Evolutionary conservation across 148 eudicot species (phyloP).

Genomic region (Rhododendron vialii): DNA sequence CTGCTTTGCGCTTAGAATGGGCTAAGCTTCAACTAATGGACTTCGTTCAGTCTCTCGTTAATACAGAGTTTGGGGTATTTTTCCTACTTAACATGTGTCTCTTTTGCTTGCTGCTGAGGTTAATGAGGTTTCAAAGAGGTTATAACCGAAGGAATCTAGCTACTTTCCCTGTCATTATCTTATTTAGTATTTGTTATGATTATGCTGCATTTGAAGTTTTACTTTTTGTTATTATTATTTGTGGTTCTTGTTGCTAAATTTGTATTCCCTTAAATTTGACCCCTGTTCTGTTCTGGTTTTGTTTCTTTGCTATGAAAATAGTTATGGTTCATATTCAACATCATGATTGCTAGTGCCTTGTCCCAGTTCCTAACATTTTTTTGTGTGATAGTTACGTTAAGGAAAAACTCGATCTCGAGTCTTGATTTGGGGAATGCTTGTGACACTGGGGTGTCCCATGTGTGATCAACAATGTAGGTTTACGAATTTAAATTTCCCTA

Average conservation of each 20-base stretch:
- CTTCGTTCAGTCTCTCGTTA: constrained; percentile 68
- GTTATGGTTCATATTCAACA: not conserved
- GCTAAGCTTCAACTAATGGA: constrained; percentile 91
- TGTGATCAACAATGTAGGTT: not conserved
- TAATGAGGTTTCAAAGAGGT: not conserved
- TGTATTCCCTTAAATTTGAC: not conserved
- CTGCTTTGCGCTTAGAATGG: constrained; percentile 45
- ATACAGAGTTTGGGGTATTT: constrained; percentile 83
- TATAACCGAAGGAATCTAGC: not conserved
- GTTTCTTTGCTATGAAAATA: not conserved
- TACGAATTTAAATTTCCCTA: not conserved
- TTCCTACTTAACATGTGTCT: constrained; percentile 10
- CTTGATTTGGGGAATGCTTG: not conserved
- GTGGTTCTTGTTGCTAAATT: not conserved
- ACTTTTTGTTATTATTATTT: not conserved
- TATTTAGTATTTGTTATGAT: not conserved
- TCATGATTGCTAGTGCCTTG: not conserved
- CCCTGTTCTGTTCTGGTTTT: not conserved
- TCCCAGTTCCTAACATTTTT: not conserved
- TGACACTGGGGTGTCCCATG: not conserved
- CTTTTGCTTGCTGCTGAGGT: not conserved
- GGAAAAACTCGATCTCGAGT: not conserved
- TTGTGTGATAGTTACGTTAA: not conserved
- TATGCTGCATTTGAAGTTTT: not conserved
- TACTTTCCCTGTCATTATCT: not conserved